Evolutionary conservation across 31 red algal species (phyloP), one percentile per base, ranked within the genome.

Genomic region (Asparagopsis taxiformis): DNA sequence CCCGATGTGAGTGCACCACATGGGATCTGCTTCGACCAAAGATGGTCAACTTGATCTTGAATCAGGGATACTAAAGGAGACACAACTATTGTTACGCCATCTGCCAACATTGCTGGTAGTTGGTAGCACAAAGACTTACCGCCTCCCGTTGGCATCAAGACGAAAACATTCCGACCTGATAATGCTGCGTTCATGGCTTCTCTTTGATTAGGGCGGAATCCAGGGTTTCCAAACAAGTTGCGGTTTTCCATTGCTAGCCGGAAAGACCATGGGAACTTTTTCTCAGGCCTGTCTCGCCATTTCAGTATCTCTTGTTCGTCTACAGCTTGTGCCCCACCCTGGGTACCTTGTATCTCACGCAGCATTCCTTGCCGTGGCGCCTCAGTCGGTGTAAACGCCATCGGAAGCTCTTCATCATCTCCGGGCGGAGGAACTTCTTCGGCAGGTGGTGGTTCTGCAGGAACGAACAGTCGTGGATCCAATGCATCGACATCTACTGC

Each of bases 71-170:
- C 75, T 17, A 99, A 74, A 8, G 96, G 96, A 36, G 96, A 99
- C 0, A 99, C 60, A 39, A 99, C 96, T n/a, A 99, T 48, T 25
- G 91, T 95, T 23, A 95, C 77, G 9, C 94, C 88, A 30, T 56
- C 59, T 1, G 36, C 26, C 21, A 92, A 51, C 4, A 94, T 29
- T 0, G 96, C 88, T 17, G 96, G 83, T 55, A 99, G 86, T 54
- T 99, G 96, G 48, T 95, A 99, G 61, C 92, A 94, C 1, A 99
- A 79, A 17, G 96, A 99, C 51, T 99, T 99, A 20, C 96, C 96
- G 29, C 96, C 96, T 26, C 96, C 96, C 25, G 96, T 99, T 22
- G 96, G 96, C 96, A 99, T 99, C 28, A 99, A 72, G 6, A 99
- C 75, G 35, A 99, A 99, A 2, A 95, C 96, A 70, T 99, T 83